Percentiles rank a stretch among this genome's conserved stretches.
These are phyloP conservation scores for Physcomitrellopsis africana DNA, from an alignment of 225 moss, liverwort and hornwort species.

Conservation along the genomic window DNA sequence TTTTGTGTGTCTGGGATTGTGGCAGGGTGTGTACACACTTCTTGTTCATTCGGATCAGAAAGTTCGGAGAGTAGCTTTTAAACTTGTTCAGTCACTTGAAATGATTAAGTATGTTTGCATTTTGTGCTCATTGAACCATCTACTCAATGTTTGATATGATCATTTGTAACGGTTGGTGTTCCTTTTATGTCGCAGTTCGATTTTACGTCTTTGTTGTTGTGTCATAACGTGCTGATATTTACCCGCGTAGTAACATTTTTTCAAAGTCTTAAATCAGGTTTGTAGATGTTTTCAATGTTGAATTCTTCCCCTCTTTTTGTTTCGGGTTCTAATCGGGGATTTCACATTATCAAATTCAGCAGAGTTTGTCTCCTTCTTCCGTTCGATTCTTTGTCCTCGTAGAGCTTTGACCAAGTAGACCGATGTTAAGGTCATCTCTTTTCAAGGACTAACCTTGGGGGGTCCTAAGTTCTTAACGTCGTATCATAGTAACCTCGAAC, in stretches of 20 bases:
- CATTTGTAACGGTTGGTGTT: background rate
- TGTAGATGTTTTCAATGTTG: background rate
- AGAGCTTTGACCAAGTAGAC: too few relatives aligned
- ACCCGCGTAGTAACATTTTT: background rate
- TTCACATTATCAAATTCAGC: background rate
- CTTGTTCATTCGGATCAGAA: conserved; percentile 80
- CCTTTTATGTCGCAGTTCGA: conserved; percentile 3
- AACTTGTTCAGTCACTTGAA: conserved; percentile 80
- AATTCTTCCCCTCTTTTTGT: conserved; percentile 14
- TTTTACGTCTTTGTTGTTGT: conserved; percentile 19
- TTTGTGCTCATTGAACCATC: conserved; percentile 7
- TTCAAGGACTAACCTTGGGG: background rate
- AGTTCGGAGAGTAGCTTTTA: conserved; percentile 84
- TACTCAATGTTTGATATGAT: background rate
- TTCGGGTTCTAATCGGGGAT: background rate
- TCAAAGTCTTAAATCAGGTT: background rate
- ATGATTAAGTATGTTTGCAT: conserved; percentile 61
- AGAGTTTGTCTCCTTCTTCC: background rate
- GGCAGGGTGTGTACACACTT: conserved; percentile 87
- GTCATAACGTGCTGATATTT: conserved; percentile 12
- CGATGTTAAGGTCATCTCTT: conserved; percentile 11
- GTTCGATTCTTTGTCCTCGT: too few relatives aligned
- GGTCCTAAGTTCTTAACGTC: background rate
- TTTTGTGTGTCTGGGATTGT: conserved; percentile 32
- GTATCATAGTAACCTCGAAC: background rate